phyloP scores from a whole-genome alignment of 2,329 filamentous ascomycete species.

The Fusarium papillatum region DNA sequence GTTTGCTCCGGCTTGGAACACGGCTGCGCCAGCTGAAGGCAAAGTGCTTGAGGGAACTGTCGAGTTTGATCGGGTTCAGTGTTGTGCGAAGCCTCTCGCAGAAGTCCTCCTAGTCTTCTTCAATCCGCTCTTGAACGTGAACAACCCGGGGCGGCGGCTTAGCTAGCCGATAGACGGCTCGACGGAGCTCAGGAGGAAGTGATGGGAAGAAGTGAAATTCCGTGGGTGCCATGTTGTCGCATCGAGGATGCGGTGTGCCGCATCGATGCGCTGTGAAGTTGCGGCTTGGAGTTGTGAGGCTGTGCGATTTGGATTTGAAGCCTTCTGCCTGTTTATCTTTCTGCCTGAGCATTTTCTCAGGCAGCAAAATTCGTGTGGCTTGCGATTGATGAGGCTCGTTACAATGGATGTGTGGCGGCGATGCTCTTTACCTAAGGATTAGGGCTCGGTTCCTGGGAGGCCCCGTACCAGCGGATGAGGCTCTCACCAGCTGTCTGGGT shows the following conservation, averaged over 20 bases:
- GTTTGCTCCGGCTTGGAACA: rapidly evolving
- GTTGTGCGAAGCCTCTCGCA: neutral
- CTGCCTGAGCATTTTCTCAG: neutral
- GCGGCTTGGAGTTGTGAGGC: neutral
- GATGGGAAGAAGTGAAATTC: neutral
- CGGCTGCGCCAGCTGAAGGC: slow-evolving; percentile 2
- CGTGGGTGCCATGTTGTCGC: neutral
- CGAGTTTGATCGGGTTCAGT: neutral
- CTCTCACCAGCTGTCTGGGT: neutral
- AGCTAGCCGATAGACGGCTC: neutral
- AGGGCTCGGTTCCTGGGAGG: neutral
- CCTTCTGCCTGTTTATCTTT: neutral
- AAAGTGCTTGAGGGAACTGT: neutral
- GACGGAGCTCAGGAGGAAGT: neutral
- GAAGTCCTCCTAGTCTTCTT: neutral
- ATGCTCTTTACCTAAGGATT: neutral
- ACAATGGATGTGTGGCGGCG: neutral
- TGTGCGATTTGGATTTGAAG: neutral
- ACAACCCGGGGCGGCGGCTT: slow-evolving; percentile 5
- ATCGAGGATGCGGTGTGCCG: neutral
- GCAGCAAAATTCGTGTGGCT: neutral
- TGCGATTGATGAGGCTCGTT: neutral
- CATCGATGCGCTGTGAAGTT: neutral
- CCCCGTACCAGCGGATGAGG: neutral
- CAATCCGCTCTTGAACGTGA: rapidly evolving